Percentiles rank a stretch among this genome's conserved stretches.
phyloP scores from a whole-genome alignment of 2,329 filamentous ascomycete genomes.

The Penicillium sp. region DNA sequence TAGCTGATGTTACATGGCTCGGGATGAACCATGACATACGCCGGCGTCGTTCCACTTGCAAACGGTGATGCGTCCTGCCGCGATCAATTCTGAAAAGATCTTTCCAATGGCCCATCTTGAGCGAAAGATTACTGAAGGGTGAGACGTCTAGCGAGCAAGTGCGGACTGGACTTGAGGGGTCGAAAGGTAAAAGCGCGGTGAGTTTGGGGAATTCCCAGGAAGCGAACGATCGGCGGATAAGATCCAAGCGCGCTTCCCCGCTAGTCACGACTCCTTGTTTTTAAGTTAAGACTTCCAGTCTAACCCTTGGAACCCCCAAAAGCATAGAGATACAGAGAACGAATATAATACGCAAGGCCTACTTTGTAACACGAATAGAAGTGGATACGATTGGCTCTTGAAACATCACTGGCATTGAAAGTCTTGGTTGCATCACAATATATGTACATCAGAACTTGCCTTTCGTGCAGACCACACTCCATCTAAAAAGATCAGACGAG shows the following conservation, averaged over 20 bases:
- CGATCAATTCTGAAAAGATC: conserved; percentile 36
- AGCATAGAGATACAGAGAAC: not conserved
- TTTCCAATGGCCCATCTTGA: conserved; percentile 44
- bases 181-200: conserved; percentile 6
- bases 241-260: conserved; percentile 14
- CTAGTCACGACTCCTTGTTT: conserved; percentile 1
- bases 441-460: conserved; percentile 43
- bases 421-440: conserved; percentile 32
- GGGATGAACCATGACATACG: conserved; percentile 39
- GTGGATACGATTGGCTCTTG: conserved; percentile 12
- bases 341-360: too few relatives aligned
- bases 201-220: not conserved
- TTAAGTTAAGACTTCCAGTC: too few relatives aligned
- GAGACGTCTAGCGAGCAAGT: not conserved
- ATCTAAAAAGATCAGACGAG: conserved; percentile 8
- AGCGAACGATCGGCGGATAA: conserved; percentile 8
- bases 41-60: conserved; percentile 44
- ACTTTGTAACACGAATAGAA: too few relatives aligned
- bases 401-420: conserved; percentile 33
- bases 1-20: conserved; percentile 13
- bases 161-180: not conserved
- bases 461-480: conserved; percentile 20
- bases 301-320: too few relatives aligned
- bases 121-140: not conserved
- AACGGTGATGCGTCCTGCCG: conserved; percentile 34